These are phyloP conservation scores for Discostella stelligera DNA, from an alignment of 352 stramenopile species.

Conservation along the genomic window DNA sequence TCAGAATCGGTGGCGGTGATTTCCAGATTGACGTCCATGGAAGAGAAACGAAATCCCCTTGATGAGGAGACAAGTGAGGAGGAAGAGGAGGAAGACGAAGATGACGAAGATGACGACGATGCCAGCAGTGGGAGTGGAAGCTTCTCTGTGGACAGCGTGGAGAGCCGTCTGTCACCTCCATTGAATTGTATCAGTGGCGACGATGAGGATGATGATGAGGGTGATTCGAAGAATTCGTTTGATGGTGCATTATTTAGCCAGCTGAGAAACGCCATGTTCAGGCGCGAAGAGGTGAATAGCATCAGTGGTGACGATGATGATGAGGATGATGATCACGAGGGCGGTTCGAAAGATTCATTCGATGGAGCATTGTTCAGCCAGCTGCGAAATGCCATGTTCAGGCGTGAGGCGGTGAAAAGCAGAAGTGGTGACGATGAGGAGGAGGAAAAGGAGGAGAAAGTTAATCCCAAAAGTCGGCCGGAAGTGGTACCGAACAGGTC, in stretches of 20 bases:
- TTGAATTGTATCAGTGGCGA: background rate
- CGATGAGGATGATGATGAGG: background rate
- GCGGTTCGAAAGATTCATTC: background rate
- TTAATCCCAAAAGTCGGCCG: background rate
- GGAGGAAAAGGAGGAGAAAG: background rate
- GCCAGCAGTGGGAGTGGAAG: no score
- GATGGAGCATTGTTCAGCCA: conserved; percentile 16
- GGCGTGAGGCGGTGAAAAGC: conserved; percentile 8
- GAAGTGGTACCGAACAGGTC: background rate
- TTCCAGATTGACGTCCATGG: no score
- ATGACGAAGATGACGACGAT: no score
- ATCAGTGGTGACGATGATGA: background rate
- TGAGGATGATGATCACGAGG: background rate
- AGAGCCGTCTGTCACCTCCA: background rate
- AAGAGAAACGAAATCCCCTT: no score
- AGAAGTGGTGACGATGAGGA: background rate
- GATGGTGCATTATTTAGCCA: conserved; percentile 16
- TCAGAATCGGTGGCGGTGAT: no score
- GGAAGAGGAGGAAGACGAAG: no score
- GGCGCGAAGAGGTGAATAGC: conserved; percentile 8
- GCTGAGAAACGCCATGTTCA: conserved; percentile 23
- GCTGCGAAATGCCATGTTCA: conserved; percentile 22
- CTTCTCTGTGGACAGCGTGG: no score
- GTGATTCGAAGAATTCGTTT: background rate
- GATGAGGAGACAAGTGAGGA: no score